A percentile compares a stretch with the other conserved stretches of the same genome.
Conservation (phyloP, 2,329 filamentous ascomycete genomes). For the Didymella pinodella region DNA sequence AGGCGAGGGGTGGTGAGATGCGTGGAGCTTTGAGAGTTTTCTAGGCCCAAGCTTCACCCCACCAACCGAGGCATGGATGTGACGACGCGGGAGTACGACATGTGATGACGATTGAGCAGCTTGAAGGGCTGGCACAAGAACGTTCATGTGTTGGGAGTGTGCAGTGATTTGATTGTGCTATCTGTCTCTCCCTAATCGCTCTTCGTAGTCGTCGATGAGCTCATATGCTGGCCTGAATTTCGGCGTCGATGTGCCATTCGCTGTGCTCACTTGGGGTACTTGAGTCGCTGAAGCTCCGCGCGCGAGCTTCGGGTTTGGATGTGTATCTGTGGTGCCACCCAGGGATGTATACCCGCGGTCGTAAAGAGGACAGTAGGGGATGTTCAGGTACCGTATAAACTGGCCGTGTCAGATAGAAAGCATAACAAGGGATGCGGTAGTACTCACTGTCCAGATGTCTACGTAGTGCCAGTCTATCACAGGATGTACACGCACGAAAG, state of each 20-base stretch:
- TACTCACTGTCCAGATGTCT: slow-evolving; percentile 89
- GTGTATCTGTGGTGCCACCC: slow-evolving; percentile 88
- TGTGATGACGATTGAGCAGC: background rate
- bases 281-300: slow-evolving; percentile 34
- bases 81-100: background rate
- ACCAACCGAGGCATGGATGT: slow-evolving; percentile 9
- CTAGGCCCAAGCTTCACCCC: slow-evolving; percentile 21
- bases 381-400: slow-evolving; percentile 80
- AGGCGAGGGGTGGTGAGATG: background rate
- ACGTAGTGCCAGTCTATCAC: slow-evolving; percentile 98
- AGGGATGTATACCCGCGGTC: slow-evolving; percentile 89
- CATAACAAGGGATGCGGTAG: background rate
- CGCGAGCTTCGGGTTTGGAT: slow-evolving; percentile 76
- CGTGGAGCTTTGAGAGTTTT: slow-evolving; percentile 22
- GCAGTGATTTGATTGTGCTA: slow-evolving; percentile 6
- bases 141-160: background rate
- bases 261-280: slow-evolving; percentile 22
- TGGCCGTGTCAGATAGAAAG: slow-evolving; percentile 46
- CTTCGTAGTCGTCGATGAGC: slow-evolving; percentile 52
- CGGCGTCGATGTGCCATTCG: slow-evolving; percentile 29
- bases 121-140: background rate
- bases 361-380: slow-evolving; percentile 88
- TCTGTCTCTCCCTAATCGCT: slow-evolving; percentile 49
- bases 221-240: slow-evolving; percentile 53
- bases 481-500: slow-evolving; percentile 91